Evolutionary conservation across 495 filamentous ascomycete genomes (phyloP).

Genomic region (Neurospora sp.): DNA sequence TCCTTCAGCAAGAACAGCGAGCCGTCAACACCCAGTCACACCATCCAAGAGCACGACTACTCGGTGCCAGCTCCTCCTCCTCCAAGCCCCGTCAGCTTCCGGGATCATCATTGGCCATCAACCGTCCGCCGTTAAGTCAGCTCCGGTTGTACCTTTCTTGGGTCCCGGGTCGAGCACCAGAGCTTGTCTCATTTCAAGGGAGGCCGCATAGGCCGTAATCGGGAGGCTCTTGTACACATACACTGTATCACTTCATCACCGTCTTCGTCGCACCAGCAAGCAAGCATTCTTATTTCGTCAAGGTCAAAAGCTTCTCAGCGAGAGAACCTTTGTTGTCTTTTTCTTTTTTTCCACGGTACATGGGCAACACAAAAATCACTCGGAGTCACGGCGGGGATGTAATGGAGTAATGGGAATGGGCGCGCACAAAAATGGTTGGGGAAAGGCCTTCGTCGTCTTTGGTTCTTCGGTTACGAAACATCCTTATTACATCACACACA

Average conservation of each 20-base stretch:
- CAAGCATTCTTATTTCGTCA: background rate
- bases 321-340: background rate
- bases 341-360: background rate
- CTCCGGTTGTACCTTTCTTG: background rate
- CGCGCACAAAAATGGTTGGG: background rate
- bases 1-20: constrained; percentile 30
- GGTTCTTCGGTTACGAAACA: background rate
- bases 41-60: constrained; percentile 40
- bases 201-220: background rate
- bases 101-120: constrained; percentile 32
- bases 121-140: constrained; percentile 16
- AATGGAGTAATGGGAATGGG: background rate
- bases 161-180: background rate
- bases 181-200: background rate
- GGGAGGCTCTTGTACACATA: background rate
- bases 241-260: background rate
- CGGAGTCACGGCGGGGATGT: background rate
- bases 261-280: background rate
- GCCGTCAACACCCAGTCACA: constrained; percentile 29
- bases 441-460: background rate
- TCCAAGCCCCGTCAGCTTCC: constrained; percentile 39
- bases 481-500: background rate
- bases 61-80: constrained; percentile 40
- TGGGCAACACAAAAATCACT: background rate
- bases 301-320: background rate